Evolutionary conservation across 1,139 yeast genomes (phyloP), one percentile per base, ranked within the genome.

Genomic region (Hanseniaspora sp.): DNA sequence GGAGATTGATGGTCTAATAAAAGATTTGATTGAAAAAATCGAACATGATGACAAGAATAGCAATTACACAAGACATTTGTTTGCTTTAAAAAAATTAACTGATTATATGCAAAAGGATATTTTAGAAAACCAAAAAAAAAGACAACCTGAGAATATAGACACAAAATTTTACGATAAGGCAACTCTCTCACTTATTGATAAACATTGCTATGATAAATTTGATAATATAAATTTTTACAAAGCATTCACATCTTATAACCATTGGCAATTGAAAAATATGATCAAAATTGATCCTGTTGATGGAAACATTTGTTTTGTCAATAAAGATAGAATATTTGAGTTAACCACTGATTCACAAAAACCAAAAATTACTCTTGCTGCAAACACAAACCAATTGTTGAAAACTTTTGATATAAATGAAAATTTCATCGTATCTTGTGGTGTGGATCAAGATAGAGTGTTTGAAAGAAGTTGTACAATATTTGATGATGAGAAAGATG

Each of bases 211-310:
- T 33, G 31, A 42, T 7, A 9, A 17, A 9, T 18, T 8, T n/a
- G 33, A 41, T 1, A 18, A 37, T 11, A 15, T 42, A 3, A 39
- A 28, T 23, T 51, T 51, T 15, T 51, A 33, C 33, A 39, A 33
- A 11, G 29, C 23, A 5, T 35, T 31, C 31, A 52, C 55, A 3
- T 40, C 38, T 5, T 52, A 29, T 33, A 38, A 52, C 28, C 55
- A 52, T 11, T 46, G 55, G 55, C 49, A 52, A 15, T 17, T 46
- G 18, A 52, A 52, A 18, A 47, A 41, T 13, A 52, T 31, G 11
- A 38, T 46, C 17, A 37, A 40, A 11, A 15, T 40, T 13, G 51
- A 48, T 12, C 45, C 48, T 15, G 11, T 35, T 7, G 37, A 35
- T 30, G 17, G 17, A 11, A 18, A 41, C 33, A 46, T 45, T 5